Evolutionary conservation across 2,329 filamentous ascomycete genomes (phyloP).

Genomic region (Colletotrichum sp.): DNA sequence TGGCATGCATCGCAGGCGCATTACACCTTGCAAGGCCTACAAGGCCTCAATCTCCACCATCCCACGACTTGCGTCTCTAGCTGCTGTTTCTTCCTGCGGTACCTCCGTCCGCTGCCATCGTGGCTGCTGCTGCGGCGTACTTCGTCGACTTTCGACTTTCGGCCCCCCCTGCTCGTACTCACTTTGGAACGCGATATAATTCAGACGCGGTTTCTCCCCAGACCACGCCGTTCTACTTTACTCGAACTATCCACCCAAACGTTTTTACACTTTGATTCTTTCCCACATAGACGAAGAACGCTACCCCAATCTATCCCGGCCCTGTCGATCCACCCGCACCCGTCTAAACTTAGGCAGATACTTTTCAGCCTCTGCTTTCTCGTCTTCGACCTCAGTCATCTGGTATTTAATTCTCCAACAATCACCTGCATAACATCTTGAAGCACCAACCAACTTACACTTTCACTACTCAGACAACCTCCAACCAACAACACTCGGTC

Average conservation of each 20-base stretch:
- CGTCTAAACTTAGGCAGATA: slow-evolving; percentile 10
- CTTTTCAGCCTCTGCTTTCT: not conserved
- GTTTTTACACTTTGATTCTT: slow-evolving; percentile 16
- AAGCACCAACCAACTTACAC: slow-evolving; percentile 9
- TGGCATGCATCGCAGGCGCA: not conserved
- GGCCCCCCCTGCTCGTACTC: not conserved
- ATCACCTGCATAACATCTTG: not conserved
- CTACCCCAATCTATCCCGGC: not conserved
- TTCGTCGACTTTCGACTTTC: not conserved
- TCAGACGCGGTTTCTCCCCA: slow-evolving; percentile 4
- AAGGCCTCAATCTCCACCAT: slow-evolving; percentile 16
- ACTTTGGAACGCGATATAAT: slow-evolving; percentile 7
- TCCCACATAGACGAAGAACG: not conserved
- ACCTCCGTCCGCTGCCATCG: not conserved
- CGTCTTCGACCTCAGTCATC: not conserved
- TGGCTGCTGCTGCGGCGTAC: slow-evolving; percentile 1
- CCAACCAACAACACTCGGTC: not conserved
- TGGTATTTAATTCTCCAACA: slow-evolving; percentile 8
- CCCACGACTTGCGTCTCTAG: not conserved
- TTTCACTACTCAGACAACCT: not conserved
- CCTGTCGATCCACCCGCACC: not conserved
- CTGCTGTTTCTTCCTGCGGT: not conserved
- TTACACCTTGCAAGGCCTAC: not conserved
- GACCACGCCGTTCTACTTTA: not conserved
- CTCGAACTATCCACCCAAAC: slow-evolving; percentile 1